These are phyloP conservation scores for grape (Vitis vinifera) DNA, from an alignment of 164 flowering plant genomes.

Conservation along the genomic window DNA sequence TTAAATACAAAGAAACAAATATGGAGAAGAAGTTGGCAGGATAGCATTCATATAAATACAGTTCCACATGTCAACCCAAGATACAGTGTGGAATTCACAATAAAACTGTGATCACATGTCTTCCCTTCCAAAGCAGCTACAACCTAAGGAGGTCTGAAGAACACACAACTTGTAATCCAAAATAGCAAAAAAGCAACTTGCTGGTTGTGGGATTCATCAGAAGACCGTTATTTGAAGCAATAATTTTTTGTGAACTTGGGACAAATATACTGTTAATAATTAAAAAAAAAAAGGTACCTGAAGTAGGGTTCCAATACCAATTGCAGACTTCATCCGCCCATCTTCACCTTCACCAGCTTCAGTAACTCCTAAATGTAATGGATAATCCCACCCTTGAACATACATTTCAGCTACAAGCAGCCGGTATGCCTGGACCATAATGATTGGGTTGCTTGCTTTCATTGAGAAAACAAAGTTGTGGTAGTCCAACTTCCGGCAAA, in stretches of 20 bases:
- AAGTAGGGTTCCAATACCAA: slow-evolving; percentile 97
- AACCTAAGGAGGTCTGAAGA: background rate
- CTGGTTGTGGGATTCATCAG: background rate
- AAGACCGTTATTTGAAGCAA: background rate
- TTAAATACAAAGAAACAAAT: background rate
- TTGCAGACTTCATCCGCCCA: slow-evolving; percentile 98
- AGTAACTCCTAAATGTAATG: slow-evolving; percentile 94
- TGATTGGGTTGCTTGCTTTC: slow-evolving; percentile 99
- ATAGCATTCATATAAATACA: background rate
- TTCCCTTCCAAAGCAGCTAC: background rate
- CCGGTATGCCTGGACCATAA: slow-evolving; percentile 98
- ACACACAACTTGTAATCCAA: background rate
- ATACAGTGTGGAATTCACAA: background rate
- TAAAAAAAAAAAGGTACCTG: slow-evolving; percentile 47
- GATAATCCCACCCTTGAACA: slow-evolving; percentile 97
- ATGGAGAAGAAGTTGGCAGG: background rate
- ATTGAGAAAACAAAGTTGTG: slow-evolving; percentile 96
- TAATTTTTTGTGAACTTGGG: too few relatives aligned
- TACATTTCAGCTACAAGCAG: slow-evolving; percentile 96
- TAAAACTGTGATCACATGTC: background rate
- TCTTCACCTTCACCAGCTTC: slow-evolving; percentile 99
- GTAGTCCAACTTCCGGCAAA: slow-evolving; percentile 86
- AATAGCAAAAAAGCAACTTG: background rate
- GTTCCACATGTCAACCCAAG: background rate
- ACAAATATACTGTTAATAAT: too few relatives aligned